Conservation (phyloP, 805 yeast species). For the Kodamaea sagamina region DNA sequence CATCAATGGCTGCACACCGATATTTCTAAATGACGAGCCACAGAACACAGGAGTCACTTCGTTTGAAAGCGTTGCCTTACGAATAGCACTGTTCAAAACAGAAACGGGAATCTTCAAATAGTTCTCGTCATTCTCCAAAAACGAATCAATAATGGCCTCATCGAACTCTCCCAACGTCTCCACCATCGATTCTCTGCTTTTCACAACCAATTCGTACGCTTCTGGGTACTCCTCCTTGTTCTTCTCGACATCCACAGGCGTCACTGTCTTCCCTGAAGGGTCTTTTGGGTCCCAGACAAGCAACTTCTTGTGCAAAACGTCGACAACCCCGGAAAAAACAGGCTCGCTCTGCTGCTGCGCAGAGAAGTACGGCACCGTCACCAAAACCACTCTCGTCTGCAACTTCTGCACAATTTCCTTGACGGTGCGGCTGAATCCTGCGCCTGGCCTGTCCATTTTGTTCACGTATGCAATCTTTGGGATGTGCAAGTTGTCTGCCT, state of each 20-base stretch:
- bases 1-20: conserved; percentile 92
- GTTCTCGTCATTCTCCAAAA: conserved; percentile 69
- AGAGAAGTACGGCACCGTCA: conserved; percentile 76
- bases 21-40: conserved; percentile 89
- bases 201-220: conserved; percentile 49
- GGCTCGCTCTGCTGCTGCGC: conserved; percentile 31
- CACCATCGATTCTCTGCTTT: conserved; percentile 71
- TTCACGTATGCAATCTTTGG: conserved; percentile 83
- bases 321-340: conserved; percentile 70
- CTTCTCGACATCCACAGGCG: conserved; percentile 39
- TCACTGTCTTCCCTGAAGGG: conserved; percentile 53
- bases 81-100: conserved; percentile 59
- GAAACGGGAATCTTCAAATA: conserved; percentile 62
- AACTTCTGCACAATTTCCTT: conserved; percentile 77
- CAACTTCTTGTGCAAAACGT: conserved; percentile 64
- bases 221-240: conserved; percentile 24
- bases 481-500: conserved; percentile 64
- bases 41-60: conserved; percentile 78
- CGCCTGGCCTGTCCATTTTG: conserved; percentile 96
- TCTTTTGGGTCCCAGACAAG: conserved; percentile 49
- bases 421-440: conserved; percentile 89
- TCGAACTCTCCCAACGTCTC: conserved; percentile 85
- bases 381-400: conserved; percentile 68
- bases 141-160: conserved; percentile 73
- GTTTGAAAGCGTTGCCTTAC: conserved; percentile 59